Evolutionary conservation across 129 eudicot species (phyloP).

Genomic region (Saposhnikovia divaricata): DNA sequence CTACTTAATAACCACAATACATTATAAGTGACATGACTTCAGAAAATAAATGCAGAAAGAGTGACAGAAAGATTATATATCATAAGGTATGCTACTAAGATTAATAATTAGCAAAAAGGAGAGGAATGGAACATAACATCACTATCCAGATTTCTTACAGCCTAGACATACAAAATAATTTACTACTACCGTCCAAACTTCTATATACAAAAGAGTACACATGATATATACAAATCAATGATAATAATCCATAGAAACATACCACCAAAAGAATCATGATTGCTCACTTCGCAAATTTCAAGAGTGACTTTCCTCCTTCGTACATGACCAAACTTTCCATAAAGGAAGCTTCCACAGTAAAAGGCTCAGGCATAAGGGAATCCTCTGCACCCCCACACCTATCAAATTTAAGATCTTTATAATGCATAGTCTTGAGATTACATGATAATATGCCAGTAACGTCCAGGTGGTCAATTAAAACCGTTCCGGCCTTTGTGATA

Average conservation of each 20-base stretch:
- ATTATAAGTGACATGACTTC: too few species aligned
- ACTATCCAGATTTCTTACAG: neutral
- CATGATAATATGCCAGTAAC: neutral
- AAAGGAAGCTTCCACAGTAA: neutral
- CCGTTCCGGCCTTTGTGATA: neutral
- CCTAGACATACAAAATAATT: too few species aligned
- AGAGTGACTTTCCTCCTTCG: neutral
- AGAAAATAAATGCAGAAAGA: too few species aligned
- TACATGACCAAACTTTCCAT: neutral
- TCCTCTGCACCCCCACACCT: neutral
- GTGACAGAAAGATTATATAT: neutral
- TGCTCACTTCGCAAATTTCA: neutral
- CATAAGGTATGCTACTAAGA: neutral
- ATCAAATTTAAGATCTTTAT: neutral
- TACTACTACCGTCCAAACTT: too few species aligned
- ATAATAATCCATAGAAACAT: neutral
- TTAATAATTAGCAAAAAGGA: neutral
- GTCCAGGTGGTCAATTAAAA: neutral
- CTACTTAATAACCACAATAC: too few species aligned
- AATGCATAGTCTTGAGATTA: neutral
- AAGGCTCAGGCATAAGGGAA: neutral
- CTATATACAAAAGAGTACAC: neutral
- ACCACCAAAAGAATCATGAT: neutral
- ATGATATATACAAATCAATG: neutral
- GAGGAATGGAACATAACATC: neutral